Conservation (phyloP, 2,329 filamentous ascomycete genomes). For the Colletotrichum aenigma region DNA sequence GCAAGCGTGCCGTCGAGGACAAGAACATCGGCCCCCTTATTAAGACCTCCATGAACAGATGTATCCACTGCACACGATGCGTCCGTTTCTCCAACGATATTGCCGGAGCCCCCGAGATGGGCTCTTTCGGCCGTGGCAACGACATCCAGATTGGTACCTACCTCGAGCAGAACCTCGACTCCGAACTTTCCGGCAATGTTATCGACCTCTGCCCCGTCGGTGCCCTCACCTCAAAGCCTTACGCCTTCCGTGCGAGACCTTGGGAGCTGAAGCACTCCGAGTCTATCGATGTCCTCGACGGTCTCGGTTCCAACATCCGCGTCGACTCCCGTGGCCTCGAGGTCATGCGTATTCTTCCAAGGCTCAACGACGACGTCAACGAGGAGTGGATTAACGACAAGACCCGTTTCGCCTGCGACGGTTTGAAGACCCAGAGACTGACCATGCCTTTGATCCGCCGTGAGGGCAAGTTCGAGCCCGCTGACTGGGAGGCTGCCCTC, state of each 20-base stretch:
- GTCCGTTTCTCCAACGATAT: conserved; percentile 98
- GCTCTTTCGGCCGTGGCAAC: conserved; percentile 93
- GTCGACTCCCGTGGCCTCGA: conserved; percentile 92
- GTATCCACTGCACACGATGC: conserved; percentile 98
- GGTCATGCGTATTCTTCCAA: conserved; percentile 92
- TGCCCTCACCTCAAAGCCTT: conserved; percentile 95
- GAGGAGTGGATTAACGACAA: conserved; percentile 99
- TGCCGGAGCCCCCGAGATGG: conserved; percentile 93
- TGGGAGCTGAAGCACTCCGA: conserved; percentile 98
- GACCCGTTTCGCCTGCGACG: conserved; percentile 93
- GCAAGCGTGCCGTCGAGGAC: conserved; percentile 98
- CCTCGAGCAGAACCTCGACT: conserved; percentile 90
- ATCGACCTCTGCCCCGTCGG: conserved; percentile 98
- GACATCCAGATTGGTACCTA: conserved; percentile 98
- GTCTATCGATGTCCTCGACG: conserved; percentile 93
- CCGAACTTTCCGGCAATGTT: conserved; percentile 94
- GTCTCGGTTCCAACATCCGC: conserved; percentile 90
- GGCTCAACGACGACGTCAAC: conserved; percentile 96
- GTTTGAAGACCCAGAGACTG: conserved; percentile 92
- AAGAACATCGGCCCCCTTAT: conserved; percentile 98
- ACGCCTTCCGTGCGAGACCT: conserved; percentile 93
- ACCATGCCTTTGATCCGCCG: conserved; percentile 90
- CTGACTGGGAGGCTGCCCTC: conserved; percentile 94
- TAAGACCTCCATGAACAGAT: conserved; percentile 99
- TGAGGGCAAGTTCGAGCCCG: conserved; percentile 89